These are phyloP conservation scores for Apiospora hydei DNA, from an alignment of 2,329 filamentous ascomycete species.

Conservation along the genomic window DNA sequence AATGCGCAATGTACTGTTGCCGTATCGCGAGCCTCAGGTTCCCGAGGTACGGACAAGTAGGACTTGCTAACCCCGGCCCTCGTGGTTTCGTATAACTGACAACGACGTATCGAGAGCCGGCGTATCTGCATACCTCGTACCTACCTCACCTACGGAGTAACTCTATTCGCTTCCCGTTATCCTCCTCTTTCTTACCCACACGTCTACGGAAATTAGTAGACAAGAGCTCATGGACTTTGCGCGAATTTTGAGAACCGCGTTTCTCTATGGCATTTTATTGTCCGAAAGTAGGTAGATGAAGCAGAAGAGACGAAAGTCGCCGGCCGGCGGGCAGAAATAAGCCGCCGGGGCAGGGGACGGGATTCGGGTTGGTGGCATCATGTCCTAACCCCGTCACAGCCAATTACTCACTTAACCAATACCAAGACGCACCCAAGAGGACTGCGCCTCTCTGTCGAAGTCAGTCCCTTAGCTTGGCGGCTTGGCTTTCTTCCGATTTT, in stretches of 20 bases:
- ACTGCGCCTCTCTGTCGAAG: conserved; percentile 3
- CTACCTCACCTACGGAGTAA: not conserved
- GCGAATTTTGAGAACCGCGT: not conserved
- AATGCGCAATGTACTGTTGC: not conserved
- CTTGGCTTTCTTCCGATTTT: not conserved
- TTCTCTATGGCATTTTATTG: not conserved
- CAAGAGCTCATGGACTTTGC: not conserved
- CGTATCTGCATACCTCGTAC: conserved; percentile 1
- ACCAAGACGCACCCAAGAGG: not conserved
- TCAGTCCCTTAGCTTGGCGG: not conserved
- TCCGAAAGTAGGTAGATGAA: not conserved
- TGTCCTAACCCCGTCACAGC: not conserved
- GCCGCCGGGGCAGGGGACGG: too few species aligned
- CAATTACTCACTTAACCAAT: not conserved
- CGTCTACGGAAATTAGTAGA: not conserved
- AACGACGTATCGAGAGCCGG: not conserved
- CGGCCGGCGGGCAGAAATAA: not conserved
- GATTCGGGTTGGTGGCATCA: not conserved
- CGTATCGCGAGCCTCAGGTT: not conserved
- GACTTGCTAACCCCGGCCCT: not conserved
- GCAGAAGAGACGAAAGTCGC: not conserved
- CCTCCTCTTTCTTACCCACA: too few species aligned
- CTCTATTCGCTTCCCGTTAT: not conserved
- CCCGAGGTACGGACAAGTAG: not conserved
- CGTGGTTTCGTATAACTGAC: not conserved